These are phyloP conservation scores for Spongiforma sp. DNA, from an alignment of 1,284 basidiomycete genomes.

Conservation along the genomic window DNA sequence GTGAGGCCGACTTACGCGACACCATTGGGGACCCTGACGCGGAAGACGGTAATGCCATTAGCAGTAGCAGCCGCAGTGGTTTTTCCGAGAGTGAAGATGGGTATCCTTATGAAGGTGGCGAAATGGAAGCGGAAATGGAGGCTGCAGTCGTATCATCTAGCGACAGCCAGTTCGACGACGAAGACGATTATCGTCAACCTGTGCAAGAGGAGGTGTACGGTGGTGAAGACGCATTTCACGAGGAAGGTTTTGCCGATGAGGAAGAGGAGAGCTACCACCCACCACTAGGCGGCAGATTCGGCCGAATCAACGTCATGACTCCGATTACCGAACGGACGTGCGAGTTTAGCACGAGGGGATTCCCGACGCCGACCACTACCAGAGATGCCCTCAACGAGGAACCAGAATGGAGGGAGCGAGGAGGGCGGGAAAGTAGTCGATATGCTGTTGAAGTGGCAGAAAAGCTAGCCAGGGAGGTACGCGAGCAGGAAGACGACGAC, in stretches of 20 bases:
- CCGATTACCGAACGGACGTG: conserved; percentile 93
- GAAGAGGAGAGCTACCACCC: conserved; percentile 41
- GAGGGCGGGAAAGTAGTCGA: conserved; percentile 40
- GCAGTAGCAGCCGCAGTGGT: conserved; percentile 36
- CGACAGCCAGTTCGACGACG: conserved; percentile 41
- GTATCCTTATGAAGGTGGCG: conserved; percentile 34
- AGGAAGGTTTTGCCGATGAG: conserved; percentile 35
- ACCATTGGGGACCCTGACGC: conserved; percentile 27
- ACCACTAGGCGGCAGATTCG: conserved; percentile 75
- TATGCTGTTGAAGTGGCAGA: conserved; percentile 60
- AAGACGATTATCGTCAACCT: conserved; percentile 35
- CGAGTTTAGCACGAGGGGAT: conserved; percentile 73
- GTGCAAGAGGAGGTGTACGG: conserved; percentile 24
- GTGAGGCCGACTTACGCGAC: conserved; percentile 31
- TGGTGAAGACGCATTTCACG: conserved; percentile 30
- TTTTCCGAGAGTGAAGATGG: conserved; percentile 41
- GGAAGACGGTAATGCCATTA: conserved; percentile 31
- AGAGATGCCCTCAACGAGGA: conserved; percentile 35
- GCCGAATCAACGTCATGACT: conserved; percentile 88
- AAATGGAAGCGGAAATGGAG: conserved; percentile 36
- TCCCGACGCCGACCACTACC: conserved; percentile 37
- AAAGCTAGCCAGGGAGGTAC: conserved; percentile 58
- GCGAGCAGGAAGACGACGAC: conserved; percentile 34
- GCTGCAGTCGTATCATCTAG: conserved; percentile 39
- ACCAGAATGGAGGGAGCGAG: conserved; percentile 23